Base-by-base conservation (phyloP, 768 basidiomycete species). In the Termitomyces sp. region DNA sequence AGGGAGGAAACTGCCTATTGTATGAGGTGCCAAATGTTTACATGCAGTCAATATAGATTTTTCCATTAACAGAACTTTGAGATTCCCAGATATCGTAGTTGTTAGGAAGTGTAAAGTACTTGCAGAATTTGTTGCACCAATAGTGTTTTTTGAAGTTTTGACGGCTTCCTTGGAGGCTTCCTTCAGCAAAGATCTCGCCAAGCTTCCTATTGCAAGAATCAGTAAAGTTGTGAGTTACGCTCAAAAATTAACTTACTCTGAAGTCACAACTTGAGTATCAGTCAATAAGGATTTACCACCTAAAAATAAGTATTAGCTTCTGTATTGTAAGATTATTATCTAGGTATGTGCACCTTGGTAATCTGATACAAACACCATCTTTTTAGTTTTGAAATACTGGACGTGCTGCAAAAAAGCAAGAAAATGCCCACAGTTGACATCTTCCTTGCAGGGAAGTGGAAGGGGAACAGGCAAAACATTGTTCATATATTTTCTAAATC, bases 381-480 rank as follows among this genome's bases (percentile, higher is more conserved):
- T 60, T 7, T 51, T 56, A 1, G 64, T 68, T 52, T 64, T 60
- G 20, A 41, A 52, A 42, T 62, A 66, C 41, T 69, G 68, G 7
- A 66, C 57, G 55, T 68, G 68, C 41, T 69, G 66, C 1, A 38
- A 52, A 47, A 69, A 67, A 2, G 58, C 52, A 18, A 68, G 60
- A 46, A 66, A 63, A 7, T 57, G 36, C 0, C 59, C 64, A n/a
- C 49, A 33, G 5, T 58, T 32, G 18, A 44, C 15, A 22, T 57
- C 50, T 5, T 49, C 47, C 3, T 54, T 41, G 6, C 52, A 31
- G 7, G 42, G 16, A 2, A 53, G 11, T 16, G 45, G 29, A 29
- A 62, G 54, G 2, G 60, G 60, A 11, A 52, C 38, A 2, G 57
- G 56, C 18, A 53, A 57, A 7, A 57, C 58, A 48, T 67, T 68